phyloP scores from a whole-genome alignment of 2,329 filamentous ascomycete genomes.

The Ophiostoma himal-ulmi region DNA sequence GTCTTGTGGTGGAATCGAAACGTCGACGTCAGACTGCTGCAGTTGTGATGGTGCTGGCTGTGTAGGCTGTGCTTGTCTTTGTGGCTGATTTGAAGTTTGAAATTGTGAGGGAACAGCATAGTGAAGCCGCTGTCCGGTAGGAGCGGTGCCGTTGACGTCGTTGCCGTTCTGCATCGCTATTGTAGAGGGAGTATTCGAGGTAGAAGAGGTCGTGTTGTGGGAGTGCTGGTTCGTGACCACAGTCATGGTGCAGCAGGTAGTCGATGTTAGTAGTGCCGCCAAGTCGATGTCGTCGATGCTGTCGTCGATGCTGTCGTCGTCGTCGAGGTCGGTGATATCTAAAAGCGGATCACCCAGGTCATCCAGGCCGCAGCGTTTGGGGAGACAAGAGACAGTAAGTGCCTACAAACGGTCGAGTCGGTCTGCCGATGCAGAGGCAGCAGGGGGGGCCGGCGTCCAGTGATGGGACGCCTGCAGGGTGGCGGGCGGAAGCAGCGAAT shows the following conservation, averaged over 20 bases:
- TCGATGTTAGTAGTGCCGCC: not conserved
- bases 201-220: not conserved
- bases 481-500: not conserved
- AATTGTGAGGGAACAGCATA: not conserved
- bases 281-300: not conserved
- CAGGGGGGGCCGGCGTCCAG: not conserved
- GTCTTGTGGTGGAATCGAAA: conserved; percentile 12
- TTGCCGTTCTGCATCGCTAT: conserved; percentile 1
- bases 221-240: not conserved
- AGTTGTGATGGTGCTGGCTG: not conserved
- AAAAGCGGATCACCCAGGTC: not conserved
- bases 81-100: not conserved
- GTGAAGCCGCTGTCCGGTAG: not conserved
- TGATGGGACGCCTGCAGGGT: conserved; percentile 5
- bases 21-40: not conserved
- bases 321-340: not conserved
- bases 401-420: not conserved
- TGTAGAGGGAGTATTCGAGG: not conserved
- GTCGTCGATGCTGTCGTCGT: not conserved
- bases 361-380: not conserved
- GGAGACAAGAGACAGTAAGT: not conserved
- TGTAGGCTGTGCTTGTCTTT: not conserved
- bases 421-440: conserved; percentile 10
- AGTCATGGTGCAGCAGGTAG: not conserved
- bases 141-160: not conserved